Evolutionary conservation across 2,329 filamentous ascomycete genomes (phyloP).

Genomic region (Coleophoma cylindrospora): DNA sequence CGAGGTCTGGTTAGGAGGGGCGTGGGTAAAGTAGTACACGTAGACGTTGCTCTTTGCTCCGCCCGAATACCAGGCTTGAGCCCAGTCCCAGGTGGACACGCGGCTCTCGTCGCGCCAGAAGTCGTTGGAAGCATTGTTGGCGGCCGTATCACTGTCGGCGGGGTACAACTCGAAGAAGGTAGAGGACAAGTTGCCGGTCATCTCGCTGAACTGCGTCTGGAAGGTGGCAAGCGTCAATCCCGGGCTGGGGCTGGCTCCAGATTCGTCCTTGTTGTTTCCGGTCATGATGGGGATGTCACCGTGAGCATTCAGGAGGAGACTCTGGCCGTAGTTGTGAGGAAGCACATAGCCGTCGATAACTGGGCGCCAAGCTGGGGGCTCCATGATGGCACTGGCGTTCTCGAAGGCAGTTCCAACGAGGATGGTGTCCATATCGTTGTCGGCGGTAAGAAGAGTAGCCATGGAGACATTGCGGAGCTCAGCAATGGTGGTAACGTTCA

Average conservation of each 20-base stretch:
- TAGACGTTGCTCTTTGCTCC: constrained; percentile 18
- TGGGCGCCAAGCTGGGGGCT: constrained; percentile 18
- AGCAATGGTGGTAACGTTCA: constrained; percentile 12
- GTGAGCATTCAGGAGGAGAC: constrained; percentile 10
- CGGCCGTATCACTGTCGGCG: background rate
- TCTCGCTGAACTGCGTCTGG: background rate
- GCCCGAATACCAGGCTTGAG: constrained; percentile 17
- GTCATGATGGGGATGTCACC: constrained; percentile 22
- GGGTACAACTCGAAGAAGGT: background rate
- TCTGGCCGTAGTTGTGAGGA: constrained; percentile 13
- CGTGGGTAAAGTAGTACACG: constrained; percentile 21
- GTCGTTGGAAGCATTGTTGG: constrained; percentile 13
- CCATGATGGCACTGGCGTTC: constrained; percentile 7
- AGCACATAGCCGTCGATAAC: constrained; percentile 22
- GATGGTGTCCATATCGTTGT: constrained; percentile 12
- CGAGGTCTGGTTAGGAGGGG: constrained; percentile 11
- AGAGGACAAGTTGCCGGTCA: background rate
- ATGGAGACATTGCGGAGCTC: constrained; percentile 10
- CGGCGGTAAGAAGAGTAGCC: constrained; percentile 6
- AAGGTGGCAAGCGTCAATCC: background rate
- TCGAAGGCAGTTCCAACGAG: constrained; percentile 15
- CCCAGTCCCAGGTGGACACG: constrained; percentile 21
- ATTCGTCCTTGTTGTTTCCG: constrained; percentile 23
- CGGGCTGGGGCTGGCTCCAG: constrained; percentile 3
- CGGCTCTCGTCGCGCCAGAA: constrained; percentile 18